Base-by-base conservation (phyloP, 371 early-diverging fungal genomes). In the Apophysomyces trapeziformis region DNA sequence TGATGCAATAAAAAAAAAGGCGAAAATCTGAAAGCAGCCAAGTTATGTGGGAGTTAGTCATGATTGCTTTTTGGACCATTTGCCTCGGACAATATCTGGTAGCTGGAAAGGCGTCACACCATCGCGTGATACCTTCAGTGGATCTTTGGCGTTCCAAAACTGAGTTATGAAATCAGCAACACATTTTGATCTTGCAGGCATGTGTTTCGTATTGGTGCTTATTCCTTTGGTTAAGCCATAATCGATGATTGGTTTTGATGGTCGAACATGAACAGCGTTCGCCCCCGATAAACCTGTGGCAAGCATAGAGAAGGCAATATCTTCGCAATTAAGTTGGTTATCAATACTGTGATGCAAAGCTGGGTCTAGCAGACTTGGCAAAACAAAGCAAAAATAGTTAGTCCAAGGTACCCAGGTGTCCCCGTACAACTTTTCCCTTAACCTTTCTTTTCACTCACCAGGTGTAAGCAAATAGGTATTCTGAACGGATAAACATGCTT, bases 221-320 rank as follows among this genome's bases (percentile, higher is more conserved):
- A 81, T 81, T 12, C 82, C 82, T 54, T 73, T 65, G 32, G 47
- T 47, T 1, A 71, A 58, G 1, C 82, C 82, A 63, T 71, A 78
- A 39, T 81, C 82, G 7, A 68, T 59, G 16, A 81, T 45, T 11
- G 60, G 60, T 46, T 65, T 44, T 54, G 47, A 26, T 1, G 76
- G 61, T 5, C 57, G 43, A n/a, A 83, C 82, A 57, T 57, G 66
- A 4, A 67, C 63, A 12, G 78, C 62, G 0, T 67, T 54, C 12
- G 66, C 63, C 13, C 68, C 68, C 3, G 77, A 69, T 32, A 78
- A 41, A 5, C 82, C 84, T 36, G 75, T 68, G 2, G 71, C 80
- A 74, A 84, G 67, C 71, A 84, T 69, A n/a, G 72, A 64, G 50
- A 82, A 74, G 2, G 75, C 80, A 61, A 84, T 71, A 50, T 84